Evolutionary conservation across 805 yeast species (phyloP), one percentile per base, ranked within the genome.

Genomic region (Saccharomycopsis amapae): DNA sequence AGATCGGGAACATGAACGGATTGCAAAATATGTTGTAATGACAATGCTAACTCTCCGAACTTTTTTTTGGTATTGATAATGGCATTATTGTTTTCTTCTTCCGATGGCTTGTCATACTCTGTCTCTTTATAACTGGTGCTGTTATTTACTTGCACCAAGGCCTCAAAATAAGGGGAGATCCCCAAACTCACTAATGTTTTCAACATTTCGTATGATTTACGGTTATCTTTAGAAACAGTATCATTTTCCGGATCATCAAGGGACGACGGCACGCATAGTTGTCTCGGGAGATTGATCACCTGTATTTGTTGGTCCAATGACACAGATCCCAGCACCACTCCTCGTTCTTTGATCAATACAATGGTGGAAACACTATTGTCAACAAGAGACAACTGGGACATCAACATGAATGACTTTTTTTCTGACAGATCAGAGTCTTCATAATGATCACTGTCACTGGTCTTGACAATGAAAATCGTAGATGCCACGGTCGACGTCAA

Each of bases 1-100:
- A 88, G 61, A 53, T 84, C 79, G 0, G 95, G 95, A 1, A 77
- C 69, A 37, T 79, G 82, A 19, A 82, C 73, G 23, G 78, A 70
- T 48, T 80, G 82, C 52, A 82, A 81, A 13, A 85, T 62, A 56
- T 81, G 80, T 48, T 77, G 79, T 10, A 88, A 63, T 0, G 90
- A 78, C 15, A 75, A 57, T 1, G 84, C 75, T 19, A 88, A 64
- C 48, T 86, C 95, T 30, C 74, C 71, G 44, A 87, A 70, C 55
- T 78, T 82, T 58, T 73, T 78, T 52, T 78, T 77, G 0, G 87
- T 71, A 2, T 65, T 57, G 2, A 65, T 59, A 5, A 78, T 62
- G 0, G 68, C 60, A 1, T 64, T 71, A 3, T 36, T 37, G 15
- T 28, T 43, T 15, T 26, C 30, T 10, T 28, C 36, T 12, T 42